Conservation (phyloP, 805 yeast species). For the Scheffersomyces stipitis region DNA sequence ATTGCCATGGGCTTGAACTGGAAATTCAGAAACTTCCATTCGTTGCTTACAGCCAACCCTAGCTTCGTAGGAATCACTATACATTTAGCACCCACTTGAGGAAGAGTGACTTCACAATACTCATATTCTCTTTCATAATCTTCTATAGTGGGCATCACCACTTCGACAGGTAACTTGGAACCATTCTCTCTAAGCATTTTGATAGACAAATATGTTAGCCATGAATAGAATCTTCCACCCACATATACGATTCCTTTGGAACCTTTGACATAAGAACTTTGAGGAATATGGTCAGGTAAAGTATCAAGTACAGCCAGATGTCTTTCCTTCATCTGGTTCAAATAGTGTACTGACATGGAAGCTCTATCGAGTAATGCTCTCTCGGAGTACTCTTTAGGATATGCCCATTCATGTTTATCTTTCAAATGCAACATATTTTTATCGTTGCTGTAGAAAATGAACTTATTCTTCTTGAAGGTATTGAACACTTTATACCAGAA, state of each 20-base stretch:
- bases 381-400: neutral
- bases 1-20: conserved; percentile 65
- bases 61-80: conserved; percentile 45
- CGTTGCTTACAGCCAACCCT: conserved; percentile 49
- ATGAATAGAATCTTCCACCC: conserved; percentile 36
- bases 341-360: neutral
- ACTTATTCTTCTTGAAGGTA: conserved; percentile 1
- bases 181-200: conserved; percentile 36
- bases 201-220: conserved; percentile 35
- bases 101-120: conserved; percentile 52
- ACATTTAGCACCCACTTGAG: conserved; percentile 64
- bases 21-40: conserved; percentile 55
- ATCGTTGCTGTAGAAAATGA: neutral
- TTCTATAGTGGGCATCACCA: conserved; percentile 31
- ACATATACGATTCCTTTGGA: conserved; percentile 32
- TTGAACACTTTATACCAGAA: conserved; percentile 3
- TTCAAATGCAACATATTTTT: neutral
- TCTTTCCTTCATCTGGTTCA: conserved; percentile 19
- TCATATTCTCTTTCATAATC: conserved; percentile 34
- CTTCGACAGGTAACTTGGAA: conserved; percentile 38
- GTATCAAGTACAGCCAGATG: conserved; percentile 19
- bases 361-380: neutral
- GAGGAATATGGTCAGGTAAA: conserved; percentile 18
- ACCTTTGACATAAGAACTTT: conserved; percentile 18
- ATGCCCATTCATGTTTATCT: neutral